phyloP scores from a whole-genome alignment of 2,329 filamentous ascomycete species.

The Apiospora aurea region DNA sequence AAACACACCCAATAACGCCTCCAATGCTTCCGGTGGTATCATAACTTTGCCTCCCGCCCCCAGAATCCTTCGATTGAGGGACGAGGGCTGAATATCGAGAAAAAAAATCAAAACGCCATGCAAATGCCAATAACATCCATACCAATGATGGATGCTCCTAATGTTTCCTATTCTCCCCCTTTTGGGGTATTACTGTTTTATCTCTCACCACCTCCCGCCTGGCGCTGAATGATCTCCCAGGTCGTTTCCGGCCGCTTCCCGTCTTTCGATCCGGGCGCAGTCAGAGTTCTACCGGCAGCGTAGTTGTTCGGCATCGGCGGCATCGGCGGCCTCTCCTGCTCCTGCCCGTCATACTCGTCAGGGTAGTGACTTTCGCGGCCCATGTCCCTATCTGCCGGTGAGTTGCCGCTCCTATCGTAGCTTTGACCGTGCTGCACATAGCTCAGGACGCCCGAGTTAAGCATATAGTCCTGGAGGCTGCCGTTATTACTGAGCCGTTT shows the following conservation, averaged over 20 bases:
- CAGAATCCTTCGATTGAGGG: not conserved
- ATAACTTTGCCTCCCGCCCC: not conserved
- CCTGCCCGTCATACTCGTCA: not conserved
- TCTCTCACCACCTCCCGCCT: not conserved
- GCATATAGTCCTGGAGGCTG: not conserved
- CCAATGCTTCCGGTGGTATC: slow-evolving; percentile 18
- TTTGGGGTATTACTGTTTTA: not conserved
- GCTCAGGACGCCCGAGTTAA: not conserved
- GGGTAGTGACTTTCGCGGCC: slow-evolving; percentile 16
- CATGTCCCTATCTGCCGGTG: slow-evolving; percentile 1
- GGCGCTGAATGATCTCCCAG: slow-evolving; percentile 4
- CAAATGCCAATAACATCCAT: not conserved
- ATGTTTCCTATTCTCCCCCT: not conserved
- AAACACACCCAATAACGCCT: not conserved
- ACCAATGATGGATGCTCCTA: not conserved
- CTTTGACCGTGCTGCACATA: not conserved
- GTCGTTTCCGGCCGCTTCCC: not conserved
- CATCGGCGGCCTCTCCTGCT: slow-evolving; percentile 5
- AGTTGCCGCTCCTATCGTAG: slow-evolving; percentile 4
- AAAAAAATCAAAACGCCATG: slow-evolving; percentile 4
- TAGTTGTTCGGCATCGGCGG: not conserved
- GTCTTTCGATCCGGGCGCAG: not conserved
- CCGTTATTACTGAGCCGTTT: not conserved
- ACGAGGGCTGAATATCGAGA: not conserved
- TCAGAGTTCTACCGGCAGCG: not conserved